Evolutionary conservation across 805 yeast genomes (phyloP).

Genomic region (Ogataea ramenticola): DNA sequence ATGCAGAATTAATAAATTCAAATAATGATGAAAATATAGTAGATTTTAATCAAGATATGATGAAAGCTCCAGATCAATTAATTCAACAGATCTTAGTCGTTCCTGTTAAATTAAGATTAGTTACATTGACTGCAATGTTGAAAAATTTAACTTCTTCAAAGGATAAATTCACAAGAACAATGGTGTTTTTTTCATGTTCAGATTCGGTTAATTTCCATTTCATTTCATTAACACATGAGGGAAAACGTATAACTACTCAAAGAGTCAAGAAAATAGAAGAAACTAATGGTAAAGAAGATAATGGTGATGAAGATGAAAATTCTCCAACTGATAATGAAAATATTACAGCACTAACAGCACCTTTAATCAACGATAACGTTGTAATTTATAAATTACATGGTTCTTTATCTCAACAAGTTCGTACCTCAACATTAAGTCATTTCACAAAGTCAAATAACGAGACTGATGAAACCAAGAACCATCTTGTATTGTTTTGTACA

Average conservation of each 20-base stretch:
- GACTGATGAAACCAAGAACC: constrained; percentile 35
- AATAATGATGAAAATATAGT: constrained; percentile 24
- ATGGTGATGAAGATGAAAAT: constrained; percentile 15
- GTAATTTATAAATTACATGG: constrained; percentile 78
- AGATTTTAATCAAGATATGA: constrained; percentile 11
- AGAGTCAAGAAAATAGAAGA: constrained; percentile 24
- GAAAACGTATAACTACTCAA: constrained; percentile 27
- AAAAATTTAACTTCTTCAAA: constrained; percentile 35
- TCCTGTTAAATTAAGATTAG: constrained; percentile 88
- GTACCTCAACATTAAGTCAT: constrained; percentile 68
- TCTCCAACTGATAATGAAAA: constrained; percentile 13
- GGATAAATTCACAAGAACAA: constrained; percentile 41
- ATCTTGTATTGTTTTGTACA: constrained; percentile 79
- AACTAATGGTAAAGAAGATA: constrained; percentile 16
- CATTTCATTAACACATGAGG: constrained; percentile 59
- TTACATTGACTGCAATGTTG: constrained; percentile 64
- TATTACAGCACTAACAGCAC: constrained; percentile 44
- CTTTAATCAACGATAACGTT: constrained; percentile 36
- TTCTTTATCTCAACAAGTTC: constrained; percentile 73
- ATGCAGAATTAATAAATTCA: constrained; percentile 60
- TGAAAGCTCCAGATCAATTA: constrained; percentile 82
- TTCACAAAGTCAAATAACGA: constrained; percentile 39
- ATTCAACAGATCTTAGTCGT: constrained; percentile 73
- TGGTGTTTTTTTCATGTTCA: constrained; percentile 88
- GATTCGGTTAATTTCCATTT: constrained; percentile 96